These are phyloP conservation scores for Grifola frondosa DNA, from an alignment of 1,284 basidiomycete species.

Conservation along the genomic window DNA sequence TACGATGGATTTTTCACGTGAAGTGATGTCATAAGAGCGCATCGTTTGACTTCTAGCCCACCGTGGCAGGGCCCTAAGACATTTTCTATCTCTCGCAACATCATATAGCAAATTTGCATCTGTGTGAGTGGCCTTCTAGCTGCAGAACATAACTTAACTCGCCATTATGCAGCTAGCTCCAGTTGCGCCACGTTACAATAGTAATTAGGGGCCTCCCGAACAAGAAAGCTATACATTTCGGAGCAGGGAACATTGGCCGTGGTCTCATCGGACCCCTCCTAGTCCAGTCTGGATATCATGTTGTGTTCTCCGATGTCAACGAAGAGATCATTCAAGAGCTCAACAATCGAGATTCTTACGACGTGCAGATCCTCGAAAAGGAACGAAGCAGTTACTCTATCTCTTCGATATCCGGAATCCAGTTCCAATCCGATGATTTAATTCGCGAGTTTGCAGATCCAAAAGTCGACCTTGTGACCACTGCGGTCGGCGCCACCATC, in stretches of 20 bases:
- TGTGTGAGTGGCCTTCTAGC: no score
- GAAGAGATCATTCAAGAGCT: constrained; percentile 25
- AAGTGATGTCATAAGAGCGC: no score
- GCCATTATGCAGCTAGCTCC: no score
- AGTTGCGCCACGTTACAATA: no score
- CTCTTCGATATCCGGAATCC: constrained; percentile 32
- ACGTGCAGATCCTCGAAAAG: constrained; percentile 29
- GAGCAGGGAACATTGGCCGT: constrained; percentile 42
- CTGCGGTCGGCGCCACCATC: constrained; percentile 34
- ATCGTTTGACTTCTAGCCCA: no score
- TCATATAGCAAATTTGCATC: no score
- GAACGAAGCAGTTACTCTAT: constrained; percentile 21
- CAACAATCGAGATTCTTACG: constrained; percentile 26
- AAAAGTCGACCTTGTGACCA: constrained; percentile 38
- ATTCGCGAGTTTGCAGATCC: constrained; percentile 28
- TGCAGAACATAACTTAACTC: no score
- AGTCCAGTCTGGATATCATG: constrained; percentile 38
- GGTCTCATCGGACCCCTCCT: constrained; percentile 44
- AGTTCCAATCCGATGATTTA: constrained; percentile 31
- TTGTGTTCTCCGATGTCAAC: constrained; percentile 34
- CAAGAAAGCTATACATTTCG: constrained; percentile 36
- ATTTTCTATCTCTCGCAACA: no score
- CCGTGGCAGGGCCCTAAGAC: no score
- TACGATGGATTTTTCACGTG: no score
- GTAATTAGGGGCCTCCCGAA: no score